Evolutionary conservation across 1,284 basidiomycete genomes (phyloP), one percentile per base, ranked within the genome.

Genomic region (Cryptococcus sp.): DNA sequence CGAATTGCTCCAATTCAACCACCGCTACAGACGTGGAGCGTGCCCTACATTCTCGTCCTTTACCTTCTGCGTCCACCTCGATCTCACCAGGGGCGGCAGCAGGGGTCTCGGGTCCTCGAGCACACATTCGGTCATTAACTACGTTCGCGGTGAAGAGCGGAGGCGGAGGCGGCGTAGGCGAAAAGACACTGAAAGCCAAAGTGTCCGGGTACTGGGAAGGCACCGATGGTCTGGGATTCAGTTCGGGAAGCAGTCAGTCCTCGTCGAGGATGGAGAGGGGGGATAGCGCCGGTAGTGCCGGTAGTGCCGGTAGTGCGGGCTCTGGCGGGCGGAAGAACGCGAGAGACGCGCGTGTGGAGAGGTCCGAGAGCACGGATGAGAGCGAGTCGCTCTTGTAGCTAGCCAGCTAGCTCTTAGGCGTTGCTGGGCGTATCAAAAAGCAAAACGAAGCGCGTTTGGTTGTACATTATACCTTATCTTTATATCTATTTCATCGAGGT

Each of bases 1-100:
- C 61, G 5, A 61, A 56, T 0, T 53, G 41, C 38, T 67, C 60
- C 11, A 53, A 53, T n/a, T 60, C 53, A 44, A 71, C 68, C 2
- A 66, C 60, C 6, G 67, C 69, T 13, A 71, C 71, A 0, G 65
- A 65, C 17, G 57, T 69, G 25, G 71, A 73, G 51, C 51, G 53
- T 13, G 68, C 67, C 10, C 55, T 72, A 27, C 56, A 59, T 50
- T 35, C 31, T 35, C 31, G 31, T 35, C 31, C 31, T 10, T 25
- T 25, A 25, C 25, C 25, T 25, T 25, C 25, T 25, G 25, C 25
- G 25, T 25, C 25, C 25, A 25, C 25, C 25, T 25, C 25, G 6
- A 25, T 25, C 6, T 35, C 31, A 13, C 8, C 31, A 35, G 31
- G 31, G 8, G 31, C 31, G 13, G 8, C 8, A 35, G 31, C 31